A percentile compares a stretch with the other conserved stretches of the same genome.
These are phyloP conservation scores for Dryas drummondii DNA, from an alignment of 306 rosid species.

Conservation along the genomic window DNA sequence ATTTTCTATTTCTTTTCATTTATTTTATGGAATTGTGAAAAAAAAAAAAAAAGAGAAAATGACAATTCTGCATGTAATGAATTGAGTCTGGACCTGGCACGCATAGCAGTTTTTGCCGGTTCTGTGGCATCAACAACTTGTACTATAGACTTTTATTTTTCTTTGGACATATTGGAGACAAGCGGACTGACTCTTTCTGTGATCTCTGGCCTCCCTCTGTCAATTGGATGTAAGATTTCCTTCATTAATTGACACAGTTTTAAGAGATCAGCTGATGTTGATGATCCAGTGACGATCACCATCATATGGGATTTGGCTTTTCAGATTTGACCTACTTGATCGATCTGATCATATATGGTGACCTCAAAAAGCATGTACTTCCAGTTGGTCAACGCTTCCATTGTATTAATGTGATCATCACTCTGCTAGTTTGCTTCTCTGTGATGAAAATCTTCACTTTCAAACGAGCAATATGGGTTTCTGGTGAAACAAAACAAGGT, in stretches of 20 bases:
- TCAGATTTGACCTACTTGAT: conserved; percentile 14
- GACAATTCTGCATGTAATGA: too few species aligned
- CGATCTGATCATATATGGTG: conserved; percentile 17
- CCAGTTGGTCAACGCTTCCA: background rate
- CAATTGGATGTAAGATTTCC: conserved; percentile 19
- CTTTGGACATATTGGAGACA: background rate
- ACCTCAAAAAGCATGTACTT: background rate
- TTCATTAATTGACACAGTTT: background rate
- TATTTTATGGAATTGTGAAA: too few species aligned
- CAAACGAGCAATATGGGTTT: too few species aligned
- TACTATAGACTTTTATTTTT: background rate
- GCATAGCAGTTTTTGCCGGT: conserved; percentile 11
- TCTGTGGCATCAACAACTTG: background rate
- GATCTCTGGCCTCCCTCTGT: background rate
- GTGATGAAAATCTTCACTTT: too few species aligned
- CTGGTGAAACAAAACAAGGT: too few species aligned
- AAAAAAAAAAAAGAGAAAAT: too few species aligned
- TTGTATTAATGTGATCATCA: too few species aligned
- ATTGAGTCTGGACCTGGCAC: background rate
- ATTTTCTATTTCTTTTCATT: too few species aligned
- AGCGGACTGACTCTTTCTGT: background rate
- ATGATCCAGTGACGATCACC: too few species aligned
- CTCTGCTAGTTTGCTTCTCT: too few species aligned
- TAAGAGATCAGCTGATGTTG: too few species aligned
- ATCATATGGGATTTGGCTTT: background rate